Conservation (phyloP, 805 yeast genomes). For the Yamadazyma kitorensis region DNA sequence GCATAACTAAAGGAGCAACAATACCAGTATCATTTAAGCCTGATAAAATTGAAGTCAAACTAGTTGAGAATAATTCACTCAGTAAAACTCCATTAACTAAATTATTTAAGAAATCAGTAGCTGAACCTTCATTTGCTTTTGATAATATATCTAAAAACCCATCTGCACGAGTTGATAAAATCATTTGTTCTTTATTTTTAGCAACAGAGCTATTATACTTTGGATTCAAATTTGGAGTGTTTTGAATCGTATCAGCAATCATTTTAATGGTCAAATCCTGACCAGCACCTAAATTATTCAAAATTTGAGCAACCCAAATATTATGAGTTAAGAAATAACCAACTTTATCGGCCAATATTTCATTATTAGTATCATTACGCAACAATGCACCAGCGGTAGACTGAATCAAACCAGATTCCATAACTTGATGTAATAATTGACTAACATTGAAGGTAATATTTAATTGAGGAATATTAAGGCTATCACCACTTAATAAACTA, state of each 20-base stretch:
- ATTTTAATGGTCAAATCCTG: slow-evolving; percentile 25
- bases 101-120: slow-evolving; percentile 29
- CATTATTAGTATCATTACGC: slow-evolving; percentile 27
- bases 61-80: slow-evolving; percentile 18
- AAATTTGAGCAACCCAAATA: slow-evolving; percentile 27
- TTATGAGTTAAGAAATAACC: slow-evolving; percentile 27
- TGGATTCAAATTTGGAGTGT: slow-evolving; percentile 29
- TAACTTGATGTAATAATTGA: slow-evolving; percentile 18
- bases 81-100: slow-evolving; percentile 22
- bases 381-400: slow-evolving; percentile 24
- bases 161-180: slow-evolving; percentile 1
- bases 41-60: slow-evolving; percentile 21
- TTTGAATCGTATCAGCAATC: slow-evolving; percentile 26
- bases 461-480: slow-evolving; percentile 6
- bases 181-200: slow-evolving; percentile 6
- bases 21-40: slow-evolving; percentile 33
- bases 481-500: slow-evolving; percentile 12
- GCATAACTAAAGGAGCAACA: slow-evolving; percentile 23
- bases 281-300: slow-evolving; percentile 34
- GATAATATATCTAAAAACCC: slow-evolving; percentile 1
- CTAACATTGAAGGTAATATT: slow-evolving; percentile 23
- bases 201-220: slow-evolving; percentile 11
- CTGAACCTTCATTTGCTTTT: slow-evolving; percentile 25
- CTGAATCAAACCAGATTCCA: slow-evolving; percentile 26
- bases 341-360: slow-evolving; percentile 19